A percentile compares a stretch with the other conserved stretches of the same genome.
Evolutionary conservation across 2,329 filamentous ascomycete species (phyloP).

Genomic region (Diplodia corticola): DNA sequence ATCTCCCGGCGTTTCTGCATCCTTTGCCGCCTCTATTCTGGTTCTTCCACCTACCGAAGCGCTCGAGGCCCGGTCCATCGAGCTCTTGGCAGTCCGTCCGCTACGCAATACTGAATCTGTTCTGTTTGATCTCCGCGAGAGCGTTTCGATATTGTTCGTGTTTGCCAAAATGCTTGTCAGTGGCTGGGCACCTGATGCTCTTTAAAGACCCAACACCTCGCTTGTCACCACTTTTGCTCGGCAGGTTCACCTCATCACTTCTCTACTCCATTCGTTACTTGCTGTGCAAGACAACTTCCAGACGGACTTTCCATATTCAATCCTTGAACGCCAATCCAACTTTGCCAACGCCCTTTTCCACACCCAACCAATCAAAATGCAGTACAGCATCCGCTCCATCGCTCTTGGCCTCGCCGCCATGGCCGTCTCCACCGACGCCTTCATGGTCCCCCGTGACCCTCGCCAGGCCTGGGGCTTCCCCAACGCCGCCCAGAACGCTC

Average conservation of each 20-base stretch:
- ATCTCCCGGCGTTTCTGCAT: constrained; percentile 5
- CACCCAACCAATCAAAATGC: constrained; percentile 14
- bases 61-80: background rate
- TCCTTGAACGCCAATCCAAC: constrained; percentile 17
- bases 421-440: constrained; percentile 15
- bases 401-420: constrained; percentile 12
- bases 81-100: background rate
- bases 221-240: background rate
- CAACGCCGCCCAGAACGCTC: constrained; percentile 1
- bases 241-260: constrained; percentile 21
- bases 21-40: constrained; percentile 3
- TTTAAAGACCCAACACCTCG: background rate
- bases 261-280: constrained; percentile 14
- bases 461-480: constrained; percentile 4
- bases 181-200: background rate
- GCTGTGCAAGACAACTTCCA: constrained; percentile 20
- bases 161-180: background rate
- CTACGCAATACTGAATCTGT: constrained; percentile 3
- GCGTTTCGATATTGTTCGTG: constrained; percentile 6
- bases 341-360: constrained; percentile 6
- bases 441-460: constrained; percentile 20
- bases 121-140: background rate
- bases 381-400: constrained; percentile 21
- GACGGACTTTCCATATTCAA: constrained; percentile 4
- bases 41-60: constrained; percentile 21